Percentiles rank a stretch among this genome's conserved stretches.
Evolutionary conservation across 148 eudicot genomes (phyloP).

Genomic region (Linanthus parryae): DNA sequence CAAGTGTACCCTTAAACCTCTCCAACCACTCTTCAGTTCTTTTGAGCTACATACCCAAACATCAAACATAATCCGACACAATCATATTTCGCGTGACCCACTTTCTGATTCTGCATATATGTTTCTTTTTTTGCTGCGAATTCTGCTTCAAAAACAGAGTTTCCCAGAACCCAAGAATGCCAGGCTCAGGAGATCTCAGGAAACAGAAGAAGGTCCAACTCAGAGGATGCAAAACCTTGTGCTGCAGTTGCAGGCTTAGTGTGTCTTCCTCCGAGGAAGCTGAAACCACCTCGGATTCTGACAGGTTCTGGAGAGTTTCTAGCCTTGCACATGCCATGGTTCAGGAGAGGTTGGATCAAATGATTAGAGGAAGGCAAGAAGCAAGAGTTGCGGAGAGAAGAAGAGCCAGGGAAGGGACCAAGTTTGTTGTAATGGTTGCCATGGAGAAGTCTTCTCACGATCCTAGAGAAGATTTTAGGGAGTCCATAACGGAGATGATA

Average conservation of each 20-base stretch:
- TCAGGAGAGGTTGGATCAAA: slow-evolving; percentile 65
- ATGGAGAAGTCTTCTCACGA: slow-evolving; percentile 63
- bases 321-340: slow-evolving; percentile 73
- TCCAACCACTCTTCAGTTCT: slow-evolving; percentile 8
- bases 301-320: slow-evolving; percentile 30
- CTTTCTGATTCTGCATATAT: slow-evolving; percentile 23
- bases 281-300: slow-evolving; percentile 31
- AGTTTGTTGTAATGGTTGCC: slow-evolving; percentile 54
- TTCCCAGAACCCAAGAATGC: slow-evolving; percentile 21
- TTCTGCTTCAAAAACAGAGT: slow-evolving; percentile 19
- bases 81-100: slow-evolving; percentile 31
- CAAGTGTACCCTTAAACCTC: slow-evolving; percentile 3
- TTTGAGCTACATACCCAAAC: background rate
- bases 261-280: slow-evolving; percentile 37
- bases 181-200: slow-evolving; percentile 27
- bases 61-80: slow-evolving; percentile 19
- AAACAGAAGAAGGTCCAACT: slow-evolving; percentile 27
- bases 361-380: slow-evolving; percentile 55
- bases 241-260: slow-evolving; percentile 58
- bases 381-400: slow-evolving; percentile 24
- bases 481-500: slow-evolving; percentile 67
- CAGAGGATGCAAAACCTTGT: slow-evolving; percentile 47
- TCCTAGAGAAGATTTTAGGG: slow-evolving; percentile 73
- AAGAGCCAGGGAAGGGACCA: slow-evolving; percentile 24
- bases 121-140: slow-evolving; percentile 7